Evolutionary conservation across 2,329 filamentous ascomycete species (phyloP).

Genomic region (Rutstroemia sp.): DNA sequence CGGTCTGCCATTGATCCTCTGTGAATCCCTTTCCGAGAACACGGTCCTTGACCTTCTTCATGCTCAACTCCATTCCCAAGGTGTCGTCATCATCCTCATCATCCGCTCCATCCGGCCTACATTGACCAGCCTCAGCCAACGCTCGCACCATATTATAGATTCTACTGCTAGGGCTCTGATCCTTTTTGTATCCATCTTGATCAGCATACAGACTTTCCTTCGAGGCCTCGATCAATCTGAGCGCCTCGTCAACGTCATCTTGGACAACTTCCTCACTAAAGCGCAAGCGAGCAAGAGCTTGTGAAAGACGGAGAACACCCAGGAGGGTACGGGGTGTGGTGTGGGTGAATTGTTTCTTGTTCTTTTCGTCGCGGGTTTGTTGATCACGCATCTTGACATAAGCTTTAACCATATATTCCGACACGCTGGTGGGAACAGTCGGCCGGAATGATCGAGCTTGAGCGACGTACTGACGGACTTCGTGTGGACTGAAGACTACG

Average conservation of each 20-base stretch:
- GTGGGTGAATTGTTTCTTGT: slow-evolving; percentile 88
- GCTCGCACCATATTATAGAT: slow-evolving; percentile 93
- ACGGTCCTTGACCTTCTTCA: slow-evolving; percentile 82
- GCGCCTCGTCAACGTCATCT: slow-evolving; percentile 92
- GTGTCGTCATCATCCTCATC: slow-evolving; percentile 67
- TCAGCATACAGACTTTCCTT: slow-evolving; percentile 85
- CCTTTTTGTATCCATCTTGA: slow-evolving; percentile 48
- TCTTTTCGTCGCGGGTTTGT: slow-evolving; percentile 84
- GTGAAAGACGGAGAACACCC: slow-evolving; percentile 84
- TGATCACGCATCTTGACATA: slow-evolving; percentile 92
- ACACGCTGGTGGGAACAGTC: slow-evolving; percentile 73
- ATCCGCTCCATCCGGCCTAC: slow-evolving; percentile 34
- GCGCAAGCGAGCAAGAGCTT: slow-evolving; percentile 84
- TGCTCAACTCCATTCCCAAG: slow-evolving; percentile 65
- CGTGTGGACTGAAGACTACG: slow-evolving; percentile 82
- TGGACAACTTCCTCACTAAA: slow-evolving; percentile 80
- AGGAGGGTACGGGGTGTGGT: slow-evolving; percentile 90
- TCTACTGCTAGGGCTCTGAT: slow-evolving; percentile 75
- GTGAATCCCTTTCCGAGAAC: slow-evolving; percentile 97
- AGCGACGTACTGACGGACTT: slow-evolving; percentile 94
- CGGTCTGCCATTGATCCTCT: slow-evolving; percentile 79
- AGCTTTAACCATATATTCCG: slow-evolving; percentile 94
- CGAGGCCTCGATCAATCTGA: slow-evolving; percentile 85
- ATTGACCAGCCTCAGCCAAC: slow-evolving; percentile 76
- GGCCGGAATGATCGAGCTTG: slow-evolving; percentile 86